phyloP scores from a whole-genome alignment of 2,329 filamentous ascomycete species.

The Beauveria asiatica region DNA sequence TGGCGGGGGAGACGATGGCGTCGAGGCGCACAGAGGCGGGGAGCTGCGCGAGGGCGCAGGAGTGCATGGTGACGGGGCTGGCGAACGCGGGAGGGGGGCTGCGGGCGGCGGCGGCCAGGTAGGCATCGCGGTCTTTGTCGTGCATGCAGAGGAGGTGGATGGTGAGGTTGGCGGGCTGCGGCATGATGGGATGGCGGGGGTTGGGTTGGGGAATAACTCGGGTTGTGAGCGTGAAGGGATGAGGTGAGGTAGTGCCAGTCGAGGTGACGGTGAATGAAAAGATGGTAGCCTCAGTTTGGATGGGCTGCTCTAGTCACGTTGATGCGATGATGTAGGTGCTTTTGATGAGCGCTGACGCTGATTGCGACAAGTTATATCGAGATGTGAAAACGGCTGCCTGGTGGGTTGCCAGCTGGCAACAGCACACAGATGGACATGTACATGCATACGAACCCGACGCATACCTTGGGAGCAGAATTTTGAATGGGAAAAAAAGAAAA shows the following conservation, averaged over 20 bases:
- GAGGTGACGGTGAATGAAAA: background rate
- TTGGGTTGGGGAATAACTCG: background rate
- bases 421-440: background rate
- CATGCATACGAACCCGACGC: background rate
- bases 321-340: background rate
- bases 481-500: background rate
- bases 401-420: background rate
- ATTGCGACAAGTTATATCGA: background rate
- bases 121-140: constrained; percentile 24
- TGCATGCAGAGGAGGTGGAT: constrained; percentile 11
- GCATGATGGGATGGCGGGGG: background rate
- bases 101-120: constrained; percentile 25
- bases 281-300: background rate
- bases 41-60: constrained; percentile 30
- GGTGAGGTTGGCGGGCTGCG: background rate
- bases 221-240: no score
- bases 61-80: constrained; percentile 26
- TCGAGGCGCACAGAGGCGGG: constrained; percentile 31
- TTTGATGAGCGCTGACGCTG: background rate
- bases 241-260: background rate
- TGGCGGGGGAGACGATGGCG: constrained; percentile 44
- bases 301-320: background rate
- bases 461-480: no score
- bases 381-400: background rate
- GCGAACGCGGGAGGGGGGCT: constrained; percentile 22